Evolutionary conservation across 371 early-diverging fungal species (phyloP).

Genomic region (Mucor lusitanicus): DNA sequence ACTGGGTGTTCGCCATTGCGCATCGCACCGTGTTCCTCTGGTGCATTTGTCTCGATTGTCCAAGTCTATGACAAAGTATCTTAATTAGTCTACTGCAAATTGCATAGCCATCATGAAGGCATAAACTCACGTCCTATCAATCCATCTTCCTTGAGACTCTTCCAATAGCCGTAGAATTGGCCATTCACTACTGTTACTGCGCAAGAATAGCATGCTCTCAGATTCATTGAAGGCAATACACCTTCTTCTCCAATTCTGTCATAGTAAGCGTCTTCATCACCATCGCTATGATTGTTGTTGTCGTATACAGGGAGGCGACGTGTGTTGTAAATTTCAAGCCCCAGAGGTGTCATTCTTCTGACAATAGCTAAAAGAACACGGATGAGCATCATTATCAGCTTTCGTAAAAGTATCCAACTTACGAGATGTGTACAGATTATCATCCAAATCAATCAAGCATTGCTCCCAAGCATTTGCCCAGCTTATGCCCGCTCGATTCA

Average conservation of each 20-base stretch:
- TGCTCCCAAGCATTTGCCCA: constrained; percentile 19
- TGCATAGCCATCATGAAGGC: neutral
- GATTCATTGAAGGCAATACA: constrained; percentile 16
- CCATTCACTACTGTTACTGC: constrained; percentile 30
- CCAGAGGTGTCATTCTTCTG: constrained; percentile 15
- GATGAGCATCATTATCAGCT: neutral
- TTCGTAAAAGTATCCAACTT: neutral
- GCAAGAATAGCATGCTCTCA: constrained; percentile 31
- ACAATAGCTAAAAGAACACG: constrained; percentile 7
- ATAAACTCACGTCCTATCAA: neutral
- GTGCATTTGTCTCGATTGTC: constrained; percentile 17
- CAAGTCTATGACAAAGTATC: neutral
- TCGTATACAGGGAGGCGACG: constrained; percentile 1
- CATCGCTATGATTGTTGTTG: neutral
- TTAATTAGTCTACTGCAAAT: neutral
- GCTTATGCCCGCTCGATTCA: neutral
- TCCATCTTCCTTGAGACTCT: neutral
- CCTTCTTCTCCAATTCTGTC: constrained; percentile 11
- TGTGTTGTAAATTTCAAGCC: constrained; percentile 8
- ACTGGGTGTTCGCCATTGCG: constrained; percentile 26
- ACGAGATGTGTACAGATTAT: constrained; percentile 14
- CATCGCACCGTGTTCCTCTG: constrained; percentile 15
- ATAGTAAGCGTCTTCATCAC: constrained; percentile 1
- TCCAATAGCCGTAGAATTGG: constrained; percentile 28
- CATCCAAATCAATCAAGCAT: constrained; percentile 21